Evolutionary conservation across 2,329 filamentous ascomycete genomes (phyloP).

Genomic region (Septoria petroselini): DNA sequence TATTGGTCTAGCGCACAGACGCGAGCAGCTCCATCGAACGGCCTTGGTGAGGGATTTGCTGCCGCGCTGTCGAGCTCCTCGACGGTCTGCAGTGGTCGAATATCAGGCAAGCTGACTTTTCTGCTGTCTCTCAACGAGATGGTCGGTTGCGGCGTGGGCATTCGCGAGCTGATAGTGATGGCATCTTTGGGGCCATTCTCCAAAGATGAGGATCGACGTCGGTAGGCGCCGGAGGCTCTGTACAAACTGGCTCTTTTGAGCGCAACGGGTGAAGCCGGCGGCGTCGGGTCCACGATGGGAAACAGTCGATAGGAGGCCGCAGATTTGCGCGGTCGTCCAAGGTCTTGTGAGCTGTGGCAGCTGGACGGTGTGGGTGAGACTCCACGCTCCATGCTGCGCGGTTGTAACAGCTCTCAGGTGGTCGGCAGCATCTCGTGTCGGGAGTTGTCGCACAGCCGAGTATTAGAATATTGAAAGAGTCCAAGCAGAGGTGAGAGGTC

Average conservation of each 20-base stretch:
- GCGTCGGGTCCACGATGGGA: constrained; percentile 31
- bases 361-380: constrained; percentile 19
- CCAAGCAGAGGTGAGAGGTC: background rate
- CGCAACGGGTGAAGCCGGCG: constrained; percentile 27
- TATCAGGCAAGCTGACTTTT: constrained; percentile 22
- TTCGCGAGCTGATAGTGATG: background rate
- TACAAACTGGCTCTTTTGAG: constrained; percentile 19
- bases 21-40: constrained; percentile 1
- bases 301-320: constrained; percentile 31
- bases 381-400: constrained; percentile 18
- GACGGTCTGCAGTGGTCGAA: constrained; percentile 14
- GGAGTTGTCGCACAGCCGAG: background rate
- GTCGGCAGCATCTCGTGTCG: constrained; percentile 1
- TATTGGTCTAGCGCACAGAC: constrained; percentile 15
- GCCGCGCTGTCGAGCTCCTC: constrained; percentile 12
- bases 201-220: constrained; percentile 29
- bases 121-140: constrained; percentile 7
- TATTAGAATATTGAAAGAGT: no score
- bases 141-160: constrained; percentile 8
- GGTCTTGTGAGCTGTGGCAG: constrained; percentile 16
- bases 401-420: constrained; percentile 2
- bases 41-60: background rate
- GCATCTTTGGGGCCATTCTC: constrained; percentile 19
- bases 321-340: constrained; percentile 15
- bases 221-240: constrained; percentile 20